Conservation (phyloP, 2,329 filamentous ascomycete species). For the Harringtonia aguacate region DNA sequence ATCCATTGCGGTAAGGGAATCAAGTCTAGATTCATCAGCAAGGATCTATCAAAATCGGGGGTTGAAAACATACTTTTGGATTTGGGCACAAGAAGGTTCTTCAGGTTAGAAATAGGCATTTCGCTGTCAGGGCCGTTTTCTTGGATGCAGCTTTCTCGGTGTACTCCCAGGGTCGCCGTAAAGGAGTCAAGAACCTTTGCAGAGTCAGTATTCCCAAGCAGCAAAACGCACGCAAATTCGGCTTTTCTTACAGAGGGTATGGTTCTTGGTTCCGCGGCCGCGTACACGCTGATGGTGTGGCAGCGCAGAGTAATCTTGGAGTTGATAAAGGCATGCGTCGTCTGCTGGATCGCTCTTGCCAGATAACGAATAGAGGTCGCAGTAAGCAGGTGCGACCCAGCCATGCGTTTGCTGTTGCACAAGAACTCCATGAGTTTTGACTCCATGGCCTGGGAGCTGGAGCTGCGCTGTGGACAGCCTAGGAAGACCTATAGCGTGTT, state of each 20-base stretch:
- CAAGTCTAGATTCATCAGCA: not conserved
- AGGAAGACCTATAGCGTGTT: not conserved
- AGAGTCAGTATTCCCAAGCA: not conserved
- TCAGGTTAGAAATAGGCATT: not conserved
- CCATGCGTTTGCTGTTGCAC: not conserved
- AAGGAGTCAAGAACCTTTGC: not conserved
- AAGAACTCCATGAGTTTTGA: not conserved
- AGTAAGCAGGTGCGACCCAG: not conserved
- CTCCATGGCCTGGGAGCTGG: not conserved
- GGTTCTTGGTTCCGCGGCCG: not conserved
- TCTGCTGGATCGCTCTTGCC: not conserved
- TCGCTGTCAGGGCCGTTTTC: not conserved
- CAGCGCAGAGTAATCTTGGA: not conserved
- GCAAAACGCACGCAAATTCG: not conserved
- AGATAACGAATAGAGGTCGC: not conserved
- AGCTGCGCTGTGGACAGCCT: not conserved
- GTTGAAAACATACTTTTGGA: not conserved
- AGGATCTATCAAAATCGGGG: not conserved
- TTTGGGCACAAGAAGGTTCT: not conserved
- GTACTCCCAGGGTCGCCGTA: not conserved
- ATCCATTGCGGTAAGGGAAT: not conserved
- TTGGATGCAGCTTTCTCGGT: not conserved
- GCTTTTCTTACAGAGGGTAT: not conserved
- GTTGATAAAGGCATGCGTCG: not conserved
- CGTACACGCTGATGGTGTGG: not conserved